Evolutionary conservation across 1,284 basidiomycete genomes (phyloP).

Genomic region (Sanguinoderma infundibulare): DNA sequence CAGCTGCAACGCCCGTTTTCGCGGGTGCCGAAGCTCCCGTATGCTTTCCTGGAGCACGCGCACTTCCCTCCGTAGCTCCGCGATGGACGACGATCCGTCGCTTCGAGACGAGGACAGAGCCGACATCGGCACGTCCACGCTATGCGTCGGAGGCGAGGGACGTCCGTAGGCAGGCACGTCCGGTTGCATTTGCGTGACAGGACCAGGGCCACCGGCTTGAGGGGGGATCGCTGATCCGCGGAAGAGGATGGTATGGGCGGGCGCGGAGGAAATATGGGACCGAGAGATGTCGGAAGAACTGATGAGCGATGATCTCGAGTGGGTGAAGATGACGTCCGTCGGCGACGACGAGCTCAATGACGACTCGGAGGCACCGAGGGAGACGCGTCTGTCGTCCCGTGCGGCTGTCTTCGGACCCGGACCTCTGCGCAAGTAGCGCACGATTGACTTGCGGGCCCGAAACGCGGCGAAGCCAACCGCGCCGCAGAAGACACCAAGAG

Average conservation of each 20-base stretch:
- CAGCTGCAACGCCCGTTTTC: background rate
- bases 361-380: background rate
- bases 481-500: background rate
- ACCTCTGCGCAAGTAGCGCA: background rate
- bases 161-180: background rate
- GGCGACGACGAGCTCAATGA: background rate
- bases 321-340: background rate
- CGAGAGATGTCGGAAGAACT: background rate
- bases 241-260: background rate
- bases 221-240: background rate
- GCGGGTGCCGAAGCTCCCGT: background rate
- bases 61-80: background rate
- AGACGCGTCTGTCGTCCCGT: background rate
- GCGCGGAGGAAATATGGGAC: background rate
- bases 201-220: too few relatives aligned
- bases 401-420: background rate
- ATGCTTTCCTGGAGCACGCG: background rate
- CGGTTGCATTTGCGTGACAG: background rate
- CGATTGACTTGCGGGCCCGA: background rate
- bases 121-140: background rate
- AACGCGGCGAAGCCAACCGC: background rate
- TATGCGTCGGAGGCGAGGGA: background rate
- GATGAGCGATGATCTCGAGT: background rate
- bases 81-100: background rate
- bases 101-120: background rate